phyloP scores from a whole-genome alignment of 1,284 basidiomycete genomes.

The Lentinus polychrous region DNA sequence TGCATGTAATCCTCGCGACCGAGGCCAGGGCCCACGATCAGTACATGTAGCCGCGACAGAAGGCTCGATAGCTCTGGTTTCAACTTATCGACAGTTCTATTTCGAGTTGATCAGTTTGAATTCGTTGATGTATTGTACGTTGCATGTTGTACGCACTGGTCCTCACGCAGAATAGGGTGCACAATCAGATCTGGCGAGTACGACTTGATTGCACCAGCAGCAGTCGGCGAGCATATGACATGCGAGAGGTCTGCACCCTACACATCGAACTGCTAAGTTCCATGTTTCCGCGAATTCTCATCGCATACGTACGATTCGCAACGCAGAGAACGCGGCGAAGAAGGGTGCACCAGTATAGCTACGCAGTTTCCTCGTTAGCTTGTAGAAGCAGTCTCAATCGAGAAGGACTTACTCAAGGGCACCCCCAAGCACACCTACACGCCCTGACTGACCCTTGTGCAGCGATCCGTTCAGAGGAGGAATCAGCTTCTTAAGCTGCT shows the following conservation, averaged over 20 bases:
- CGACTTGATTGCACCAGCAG: slow-evolving; percentile 89
- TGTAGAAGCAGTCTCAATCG: not conserved
- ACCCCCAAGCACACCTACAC: slow-evolving; percentile 92
- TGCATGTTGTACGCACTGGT: slow-evolving; percentile 26
- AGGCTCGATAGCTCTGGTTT: slow-evolving; percentile 60
- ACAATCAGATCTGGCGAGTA: slow-evolving; percentile 97
- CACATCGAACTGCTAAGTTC: slow-evolving; percentile 6
- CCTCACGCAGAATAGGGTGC: slow-evolving; percentile 78
- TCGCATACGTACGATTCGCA: slow-evolving; percentile 58
- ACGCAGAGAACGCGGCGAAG: slow-evolving; percentile 85
- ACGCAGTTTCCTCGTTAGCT: not conserved
- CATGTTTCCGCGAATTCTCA: not conserved
- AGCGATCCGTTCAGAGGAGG: slow-evolving; percentile 80
- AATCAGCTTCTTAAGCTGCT: slow-evolving; percentile 73
- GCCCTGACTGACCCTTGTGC: slow-evolving; percentile 96
- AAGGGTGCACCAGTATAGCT: slow-evolving; percentile 95
- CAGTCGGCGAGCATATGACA: slow-evolving; percentile 92
- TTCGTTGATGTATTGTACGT: too few relatives aligned
- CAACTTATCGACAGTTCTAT: slow-evolving; percentile 42
- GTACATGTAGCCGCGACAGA: slow-evolving; percentile 82
- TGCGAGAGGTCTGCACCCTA: slow-evolving; percentile 93
- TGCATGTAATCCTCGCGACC: slow-evolving; percentile 92
- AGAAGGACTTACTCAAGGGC: slow-evolving; percentile 72
- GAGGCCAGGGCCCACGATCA: slow-evolving; percentile 90
- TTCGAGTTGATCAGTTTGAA: not conserved